phyloP scores from a whole-genome alignment of 768 basidiomycete species.

The Lentinula detonsa region DNA sequence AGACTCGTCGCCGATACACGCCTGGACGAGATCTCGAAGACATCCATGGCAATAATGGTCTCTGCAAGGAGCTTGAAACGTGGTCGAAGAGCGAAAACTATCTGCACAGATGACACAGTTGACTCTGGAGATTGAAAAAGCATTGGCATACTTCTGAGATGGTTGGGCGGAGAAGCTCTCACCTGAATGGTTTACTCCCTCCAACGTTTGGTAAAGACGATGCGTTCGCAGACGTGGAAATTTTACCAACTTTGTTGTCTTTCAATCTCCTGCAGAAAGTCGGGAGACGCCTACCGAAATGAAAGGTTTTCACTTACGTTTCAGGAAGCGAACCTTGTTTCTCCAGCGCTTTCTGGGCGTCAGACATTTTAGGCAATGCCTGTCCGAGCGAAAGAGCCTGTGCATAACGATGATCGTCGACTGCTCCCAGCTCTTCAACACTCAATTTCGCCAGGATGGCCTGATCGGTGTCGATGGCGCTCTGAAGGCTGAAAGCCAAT shows the following conservation, averaged over 20 bases:
- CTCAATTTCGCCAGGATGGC: slow-evolving; percentile 22
- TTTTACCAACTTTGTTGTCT: neutral
- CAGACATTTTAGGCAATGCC: slow-evolving; percentile 5
- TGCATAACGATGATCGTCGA: slow-evolving; percentile 37
- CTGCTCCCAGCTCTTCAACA: slow-evolving; percentile 28
- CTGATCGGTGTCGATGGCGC: slow-evolving; percentile 30
- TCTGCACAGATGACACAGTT: slow-evolving; percentile 40
- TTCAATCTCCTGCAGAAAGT: neutral
- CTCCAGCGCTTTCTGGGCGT: slow-evolving; percentile 7
- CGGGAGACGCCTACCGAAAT: neutral
- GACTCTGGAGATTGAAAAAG: slow-evolving; percentile 12
- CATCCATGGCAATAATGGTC: slow-evolving; percentile 46
- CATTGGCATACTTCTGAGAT: neutral
- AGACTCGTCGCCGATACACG: slow-evolving; percentile 41
- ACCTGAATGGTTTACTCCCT: neutral
- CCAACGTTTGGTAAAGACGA: neutral
- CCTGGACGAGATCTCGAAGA: slow-evolving; percentile 30
- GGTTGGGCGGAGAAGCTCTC: neutral
- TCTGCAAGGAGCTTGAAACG: slow-evolving; percentile 35
- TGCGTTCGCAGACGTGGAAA: neutral
- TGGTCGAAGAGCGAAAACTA: slow-evolving; percentile 11
- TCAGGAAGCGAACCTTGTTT: neutral
- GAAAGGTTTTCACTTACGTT: neutral
- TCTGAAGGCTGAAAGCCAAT: slow-evolving; percentile 36
- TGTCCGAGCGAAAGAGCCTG: slow-evolving; percentile 26